A percentile compares a stretch with the other conserved stretches of the same genome.
These are phyloP conservation scores for Cyclotella sp. DNA, from an alignment of 108 stramenopile genomes.

Conservation along the genomic window DNA sequence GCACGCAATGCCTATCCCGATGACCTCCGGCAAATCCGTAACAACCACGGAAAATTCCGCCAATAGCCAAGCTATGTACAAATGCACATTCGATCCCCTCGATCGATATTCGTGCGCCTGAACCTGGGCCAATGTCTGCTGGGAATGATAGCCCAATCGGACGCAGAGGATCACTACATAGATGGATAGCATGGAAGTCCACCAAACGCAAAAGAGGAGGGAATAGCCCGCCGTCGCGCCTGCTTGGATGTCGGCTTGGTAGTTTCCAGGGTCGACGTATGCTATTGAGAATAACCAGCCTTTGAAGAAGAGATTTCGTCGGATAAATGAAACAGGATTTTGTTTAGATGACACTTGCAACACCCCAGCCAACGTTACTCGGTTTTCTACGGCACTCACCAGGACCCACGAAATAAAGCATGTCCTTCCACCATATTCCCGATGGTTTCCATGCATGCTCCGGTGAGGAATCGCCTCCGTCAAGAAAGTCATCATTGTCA, in stretches of 20 bases:
- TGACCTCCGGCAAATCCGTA: conserved; percentile 80
- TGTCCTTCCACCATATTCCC: conserved; percentile 53
- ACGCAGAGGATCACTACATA: conserved; percentile 82
- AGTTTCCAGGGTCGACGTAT: conserved; percentile 89
- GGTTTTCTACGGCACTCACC: neutral
- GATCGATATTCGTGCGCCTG: conserved; percentile 50
- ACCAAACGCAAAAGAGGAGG: conserved; percentile 59
- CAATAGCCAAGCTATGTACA: conserved; percentile 50
- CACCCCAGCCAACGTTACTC: too few species aligned
- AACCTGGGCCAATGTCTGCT: conserved; percentile 71
- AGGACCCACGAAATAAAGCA: conserved; percentile 60
- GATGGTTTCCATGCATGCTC: conserved; percentile 23
- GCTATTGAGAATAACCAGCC: conserved; percentile 84
- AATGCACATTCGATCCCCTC: conserved; percentile 28
- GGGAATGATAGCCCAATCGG: conserved; percentile 75
- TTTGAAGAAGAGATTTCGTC: neutral
- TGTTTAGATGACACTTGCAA: too few species aligned
- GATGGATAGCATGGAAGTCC: conserved; percentile 19
- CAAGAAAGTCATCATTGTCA: too few species aligned
- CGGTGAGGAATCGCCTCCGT: too few species aligned
- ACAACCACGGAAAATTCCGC: conserved; percentile 76
- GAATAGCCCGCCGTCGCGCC: conserved; percentile 73
- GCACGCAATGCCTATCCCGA: conserved; percentile 77
- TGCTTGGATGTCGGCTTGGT: conserved; percentile 89
- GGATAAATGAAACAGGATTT: too few species aligned